phyloP scores from a whole-genome alignment of 1,139 yeast genomes.

The Yamadazyma dendronema region DNA sequence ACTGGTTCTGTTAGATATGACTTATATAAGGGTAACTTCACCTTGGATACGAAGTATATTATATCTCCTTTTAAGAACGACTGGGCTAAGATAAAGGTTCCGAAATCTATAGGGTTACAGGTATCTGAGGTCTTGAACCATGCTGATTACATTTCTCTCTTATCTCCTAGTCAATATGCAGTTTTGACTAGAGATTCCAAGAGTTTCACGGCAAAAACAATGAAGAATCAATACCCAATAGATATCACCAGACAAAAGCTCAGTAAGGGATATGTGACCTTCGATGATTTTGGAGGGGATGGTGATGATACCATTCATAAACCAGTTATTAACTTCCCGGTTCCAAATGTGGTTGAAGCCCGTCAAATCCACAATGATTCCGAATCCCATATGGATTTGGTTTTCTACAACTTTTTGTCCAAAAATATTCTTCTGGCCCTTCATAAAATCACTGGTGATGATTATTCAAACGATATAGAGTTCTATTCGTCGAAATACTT shows the following conservation, averaged over 20 bases:
- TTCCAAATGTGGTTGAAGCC: constrained; percentile 77
- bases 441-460: constrained; percentile 27
- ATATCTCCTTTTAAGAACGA: constrained; percentile 83
- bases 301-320: constrained; percentile 90
- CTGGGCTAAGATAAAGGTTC: constrained; percentile 66
- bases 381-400: constrained; percentile 55
- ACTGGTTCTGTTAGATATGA: constrained; percentile 92
- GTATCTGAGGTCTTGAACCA: constrained; percentile 52
- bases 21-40: constrained; percentile 80
- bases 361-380: constrained; percentile 16
- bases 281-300: constrained; percentile 76
- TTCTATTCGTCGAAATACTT: constrained; percentile 33
- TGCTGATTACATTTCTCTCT: constrained; percentile 40
- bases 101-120: constrained; percentile 46
- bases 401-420: constrained; percentile 74
- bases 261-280: constrained; percentile 70
- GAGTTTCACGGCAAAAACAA: background rate
- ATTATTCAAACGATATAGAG: constrained; percentile 16
- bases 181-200: constrained; percentile 3
- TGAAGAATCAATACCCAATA: constrained; percentile 1
- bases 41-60: constrained; percentile 75
- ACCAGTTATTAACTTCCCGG: constrained; percentile 53
- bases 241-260: constrained; percentile 12
- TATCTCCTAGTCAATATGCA: constrained; percentile 28
- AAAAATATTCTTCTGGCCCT: constrained; percentile 63